Conservation (phyloP, 2,329 filamentous ascomycete genomes). For the Plectosphaerella cucumerina region DNA sequence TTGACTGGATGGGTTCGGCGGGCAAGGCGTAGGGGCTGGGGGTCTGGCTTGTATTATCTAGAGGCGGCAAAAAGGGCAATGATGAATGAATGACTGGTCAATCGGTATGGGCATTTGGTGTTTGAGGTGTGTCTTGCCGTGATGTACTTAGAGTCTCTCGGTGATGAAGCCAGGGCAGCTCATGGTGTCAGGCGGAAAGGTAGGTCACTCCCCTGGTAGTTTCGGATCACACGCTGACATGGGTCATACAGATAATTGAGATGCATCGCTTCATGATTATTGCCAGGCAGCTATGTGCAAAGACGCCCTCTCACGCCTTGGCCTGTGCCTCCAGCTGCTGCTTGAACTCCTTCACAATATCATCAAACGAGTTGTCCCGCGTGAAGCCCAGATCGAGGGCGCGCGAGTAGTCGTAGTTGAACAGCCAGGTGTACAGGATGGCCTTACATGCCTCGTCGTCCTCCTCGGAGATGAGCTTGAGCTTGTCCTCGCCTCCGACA, state of each 20-base stretch:
- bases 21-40: conserved; percentile 12
- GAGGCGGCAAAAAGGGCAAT: neutral
- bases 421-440: neutral
- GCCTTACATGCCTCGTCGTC: neutral
- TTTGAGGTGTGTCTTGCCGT: too few species aligned
- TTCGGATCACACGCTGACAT: too few species aligned
- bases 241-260: too few species aligned
- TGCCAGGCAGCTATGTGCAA: neutral
- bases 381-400: neutral
- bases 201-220: too few species aligned
- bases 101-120: too few species aligned
- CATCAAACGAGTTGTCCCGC: neutral
- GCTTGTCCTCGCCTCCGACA: conserved; percentile 33
- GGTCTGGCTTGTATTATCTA: too few species aligned
- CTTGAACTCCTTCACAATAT: neutral
- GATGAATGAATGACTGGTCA: neutral
- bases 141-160: too few species aligned
- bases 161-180: too few species aligned
- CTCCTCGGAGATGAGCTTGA: neutral
- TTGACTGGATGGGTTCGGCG: conserved; percentile 18
- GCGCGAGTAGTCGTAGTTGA: neutral
- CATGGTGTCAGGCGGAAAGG: too few species aligned
- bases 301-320: neutral
- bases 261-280: neutral
- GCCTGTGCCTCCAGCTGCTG: neutral